Evolutionary conservation across 2,329 filamentous ascomycete genomes (phyloP).

Genomic region (Xylariaceae sp.): DNA sequence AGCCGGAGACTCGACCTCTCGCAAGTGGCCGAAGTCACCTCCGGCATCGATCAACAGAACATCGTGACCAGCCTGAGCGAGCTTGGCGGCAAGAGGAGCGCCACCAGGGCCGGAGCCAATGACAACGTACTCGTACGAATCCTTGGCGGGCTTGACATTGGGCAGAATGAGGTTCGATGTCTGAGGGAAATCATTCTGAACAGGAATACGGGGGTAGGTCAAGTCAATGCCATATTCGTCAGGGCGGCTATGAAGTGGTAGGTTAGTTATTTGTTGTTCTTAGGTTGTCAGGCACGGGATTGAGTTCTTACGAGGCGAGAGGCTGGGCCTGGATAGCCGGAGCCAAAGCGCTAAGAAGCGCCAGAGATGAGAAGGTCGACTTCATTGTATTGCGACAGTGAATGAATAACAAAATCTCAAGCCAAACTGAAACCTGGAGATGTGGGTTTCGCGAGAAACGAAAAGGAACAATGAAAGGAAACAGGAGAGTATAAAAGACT

Average conservation of each 20-base stretch:
- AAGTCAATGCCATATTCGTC: neutral
- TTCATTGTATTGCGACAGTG: neutral
- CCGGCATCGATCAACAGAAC: slow-evolving; percentile 59
- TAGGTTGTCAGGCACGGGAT: too few species aligned
- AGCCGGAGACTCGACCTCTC: slow-evolving; percentile 54
- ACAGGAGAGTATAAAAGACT: too few species aligned
- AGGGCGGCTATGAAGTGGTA: neutral
- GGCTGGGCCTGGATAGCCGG: neutral
- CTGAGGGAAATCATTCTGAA: neutral
- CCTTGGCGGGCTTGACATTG: neutral
- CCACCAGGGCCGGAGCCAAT: neutral
- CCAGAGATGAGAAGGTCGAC: neutral
- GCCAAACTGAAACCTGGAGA: too few species aligned
- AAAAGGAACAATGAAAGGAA: too few species aligned
- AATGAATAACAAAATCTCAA: neutral
- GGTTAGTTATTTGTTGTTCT: neutral
- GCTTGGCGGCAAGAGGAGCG: neutral
- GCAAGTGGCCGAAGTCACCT: slow-evolving; percentile 50
- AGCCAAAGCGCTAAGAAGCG: neutral
- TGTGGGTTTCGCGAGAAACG: too few species aligned
- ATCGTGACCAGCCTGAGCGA: neutral
- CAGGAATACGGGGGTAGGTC: neutral
- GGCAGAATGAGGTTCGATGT: neutral
- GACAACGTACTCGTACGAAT: neutral
- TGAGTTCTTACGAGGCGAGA: too few species aligned